Conservation (phyloP, 1,284 basidiomycete species). For the Cryptococcus neoformans region DNA sequence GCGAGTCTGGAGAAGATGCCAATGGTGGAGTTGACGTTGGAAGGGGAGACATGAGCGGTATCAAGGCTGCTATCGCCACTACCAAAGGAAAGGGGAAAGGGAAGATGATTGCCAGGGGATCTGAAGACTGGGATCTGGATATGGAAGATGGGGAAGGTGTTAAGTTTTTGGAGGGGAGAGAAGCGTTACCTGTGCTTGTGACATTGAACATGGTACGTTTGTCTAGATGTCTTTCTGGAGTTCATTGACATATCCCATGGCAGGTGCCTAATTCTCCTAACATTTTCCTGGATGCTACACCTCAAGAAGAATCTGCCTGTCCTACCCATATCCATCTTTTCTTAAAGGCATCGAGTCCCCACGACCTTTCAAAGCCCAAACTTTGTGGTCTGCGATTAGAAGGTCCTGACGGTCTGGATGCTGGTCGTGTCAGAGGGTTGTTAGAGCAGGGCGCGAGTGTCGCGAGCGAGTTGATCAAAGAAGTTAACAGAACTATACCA, state of each 20-base stretch:
- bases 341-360: slow-evolving; percentile 19
- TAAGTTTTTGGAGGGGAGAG: slow-evolving; percentile 24
- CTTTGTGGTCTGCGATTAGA: slow-evolving; percentile 45
- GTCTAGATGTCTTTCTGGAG: not conserved
- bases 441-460: slow-evolving; percentile 25
- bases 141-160: slow-evolving; percentile 30
- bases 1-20: slow-evolving; percentile 15
- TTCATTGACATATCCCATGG: not conserved
- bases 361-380: slow-evolving; percentile 14
- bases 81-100: slow-evolving; percentile 31
- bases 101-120: slow-evolving; percentile 26
- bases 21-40: slow-evolving; percentile 18
- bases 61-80: slow-evolving; percentile 44
- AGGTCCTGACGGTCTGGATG: slow-evolving; percentile 36
- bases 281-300: slow-evolving; percentile 45
- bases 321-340: slow-evolving; percentile 41
- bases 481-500: slow-evolving; percentile 19
- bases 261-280: slow-evolving; percentile 28
- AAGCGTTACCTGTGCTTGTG: slow-evolving; percentile 42
- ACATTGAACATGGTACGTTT: slow-evolving; percentile 41
- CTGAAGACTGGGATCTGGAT: slow-evolving; percentile 50
- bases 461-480: slow-evolving; percentile 22
- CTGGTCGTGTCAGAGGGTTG: slow-evolving; percentile 26
- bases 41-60: slow-evolving; percentile 36
- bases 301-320: slow-evolving; percentile 46